Percentiles rank a stretch among this genome's conserved stretches.
phyloP scores from a whole-genome alignment of 257 asterid species.

The Solanum phureja region DNA sequence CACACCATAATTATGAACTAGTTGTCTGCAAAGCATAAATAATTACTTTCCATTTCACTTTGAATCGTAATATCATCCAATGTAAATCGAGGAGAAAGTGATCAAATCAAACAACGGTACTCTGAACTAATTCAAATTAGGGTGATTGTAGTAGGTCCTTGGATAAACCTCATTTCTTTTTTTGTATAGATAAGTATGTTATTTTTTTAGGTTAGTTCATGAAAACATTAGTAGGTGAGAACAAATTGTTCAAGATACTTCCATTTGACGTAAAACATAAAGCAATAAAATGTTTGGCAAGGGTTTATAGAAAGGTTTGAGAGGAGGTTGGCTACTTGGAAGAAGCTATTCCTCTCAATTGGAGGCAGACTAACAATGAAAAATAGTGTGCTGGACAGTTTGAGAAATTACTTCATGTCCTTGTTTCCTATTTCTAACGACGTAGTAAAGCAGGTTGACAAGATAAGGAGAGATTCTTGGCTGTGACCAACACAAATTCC shows the following conservation, averaged over 20 bases:
- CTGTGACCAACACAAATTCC: background rate
- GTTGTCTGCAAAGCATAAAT: background rate
- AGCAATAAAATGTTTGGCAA: background rate
- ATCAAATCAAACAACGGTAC: background rate
- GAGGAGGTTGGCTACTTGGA: background rate
- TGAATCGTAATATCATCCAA: background rate
- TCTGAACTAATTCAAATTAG: background rate
- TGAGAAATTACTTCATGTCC: background rate
- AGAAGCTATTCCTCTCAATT: background rate
- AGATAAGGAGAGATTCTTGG: background rate
- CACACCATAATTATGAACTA: background rate
- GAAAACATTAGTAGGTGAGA: background rate
- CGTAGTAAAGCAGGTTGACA: background rate
- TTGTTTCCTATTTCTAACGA: background rate
- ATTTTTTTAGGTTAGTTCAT: background rate
- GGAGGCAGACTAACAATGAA: background rate
- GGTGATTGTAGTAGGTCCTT: background rate
- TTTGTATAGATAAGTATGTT: background rate
- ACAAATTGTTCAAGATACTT: background rate
- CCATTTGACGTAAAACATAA: background rate
- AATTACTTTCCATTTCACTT: background rate
- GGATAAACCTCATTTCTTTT: background rate
- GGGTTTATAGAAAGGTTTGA: background rate
- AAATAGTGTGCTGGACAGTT: background rate
- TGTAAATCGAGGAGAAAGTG: background rate